Evolutionary conservation across 1,284 basidiomycete genomes (phyloP).

Genomic region (Spongispora temasekensis): DNA sequence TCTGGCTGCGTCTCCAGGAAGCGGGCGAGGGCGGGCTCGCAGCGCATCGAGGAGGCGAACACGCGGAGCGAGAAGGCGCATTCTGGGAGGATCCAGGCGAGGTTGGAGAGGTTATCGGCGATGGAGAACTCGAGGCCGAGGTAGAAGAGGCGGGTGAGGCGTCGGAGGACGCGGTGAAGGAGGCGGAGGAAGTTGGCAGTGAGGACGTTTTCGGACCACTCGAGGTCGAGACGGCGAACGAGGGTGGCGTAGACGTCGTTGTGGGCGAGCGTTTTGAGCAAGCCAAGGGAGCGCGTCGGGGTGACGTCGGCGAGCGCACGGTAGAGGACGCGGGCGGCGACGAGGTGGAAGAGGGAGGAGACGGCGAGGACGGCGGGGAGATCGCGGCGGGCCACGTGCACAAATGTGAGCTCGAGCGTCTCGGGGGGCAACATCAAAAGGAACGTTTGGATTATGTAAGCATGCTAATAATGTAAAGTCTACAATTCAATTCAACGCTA

Average conservation of each 20-base stretch:
- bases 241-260: conserved; percentile 38
- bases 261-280: conserved; percentile 43
- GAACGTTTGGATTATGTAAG: too few species aligned
- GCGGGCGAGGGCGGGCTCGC: conserved; percentile 45
- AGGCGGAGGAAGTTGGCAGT: conserved; percentile 51
- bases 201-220: conserved; percentile 37
- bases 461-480: too few species aligned
- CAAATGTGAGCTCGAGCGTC: conserved; percentile 48
- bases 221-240: conserved; percentile 47
- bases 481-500: too few species aligned
- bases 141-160: conserved; percentile 40
- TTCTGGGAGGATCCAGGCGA: conserved; percentile 49
- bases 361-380: conserved; percentile 31
- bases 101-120: conserved; percentile 35
- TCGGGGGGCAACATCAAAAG: too few species aligned
- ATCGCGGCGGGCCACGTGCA: conserved; percentile 33
- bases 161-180: conserved; percentile 44
- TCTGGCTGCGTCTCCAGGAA: conserved; percentile 53
- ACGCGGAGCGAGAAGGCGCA: conserved; percentile 45
- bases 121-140: conserved; percentile 51
- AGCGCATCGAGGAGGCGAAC: conserved; percentile 55
- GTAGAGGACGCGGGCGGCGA: conserved; percentile 49
- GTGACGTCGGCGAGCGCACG: conserved; percentile 42
- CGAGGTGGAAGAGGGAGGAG: conserved; percentile 41
- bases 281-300: conserved; percentile 35